phyloP scores from a whole-genome alignment of 495 filamentous ascomycete species.

The Hypoxylon fragiforme region DNA sequence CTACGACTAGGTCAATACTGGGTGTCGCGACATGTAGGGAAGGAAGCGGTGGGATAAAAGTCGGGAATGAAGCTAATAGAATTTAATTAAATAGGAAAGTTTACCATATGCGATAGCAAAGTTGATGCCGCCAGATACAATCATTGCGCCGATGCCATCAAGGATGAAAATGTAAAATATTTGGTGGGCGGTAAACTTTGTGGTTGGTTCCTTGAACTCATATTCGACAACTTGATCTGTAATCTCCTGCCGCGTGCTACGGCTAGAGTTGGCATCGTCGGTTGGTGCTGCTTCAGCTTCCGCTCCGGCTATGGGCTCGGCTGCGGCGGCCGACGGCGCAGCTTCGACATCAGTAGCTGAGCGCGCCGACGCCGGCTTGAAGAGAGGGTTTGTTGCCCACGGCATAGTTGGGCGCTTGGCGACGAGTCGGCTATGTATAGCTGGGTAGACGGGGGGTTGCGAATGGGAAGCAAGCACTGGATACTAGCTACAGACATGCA shows the following conservation, averaged over 20 bases:
- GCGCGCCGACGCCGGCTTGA: conserved; percentile 24
- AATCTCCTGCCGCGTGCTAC: conserved; percentile 8
- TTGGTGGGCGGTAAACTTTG: conserved; percentile 41
- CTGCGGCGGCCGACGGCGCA: conserved; percentile 1
- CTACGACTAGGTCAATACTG: conserved; percentile 24
- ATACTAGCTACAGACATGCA: conserved; percentile 7
- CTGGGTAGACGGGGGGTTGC: conserved; percentile 5
- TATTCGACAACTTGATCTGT: conserved; percentile 4
- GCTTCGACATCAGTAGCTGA: conserved; percentile 36
- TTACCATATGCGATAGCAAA: conserved; percentile 51
- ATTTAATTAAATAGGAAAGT: too few relatives aligned
- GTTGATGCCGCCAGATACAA: conserved; percentile 48
- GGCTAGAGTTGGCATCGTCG: not conserved
- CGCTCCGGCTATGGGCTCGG: not conserved
- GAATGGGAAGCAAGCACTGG: not conserved
- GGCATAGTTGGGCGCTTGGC: conserved; percentile 31
- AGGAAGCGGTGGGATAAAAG: too few relatives aligned
- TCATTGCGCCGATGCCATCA: conserved; percentile 44
- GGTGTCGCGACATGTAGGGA: not conserved
- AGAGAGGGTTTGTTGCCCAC: conserved; percentile 44
- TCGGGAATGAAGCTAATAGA: not conserved
- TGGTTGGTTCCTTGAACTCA: conserved; percentile 36
- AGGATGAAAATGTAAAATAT: conserved; percentile 45
- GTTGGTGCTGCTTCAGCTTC: too few relatives aligned
- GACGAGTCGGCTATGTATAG: not conserved